Evolutionary conservation across 768 basidiomycete genomes (phyloP).

Genomic region (Lentinula sp.): DNA sequence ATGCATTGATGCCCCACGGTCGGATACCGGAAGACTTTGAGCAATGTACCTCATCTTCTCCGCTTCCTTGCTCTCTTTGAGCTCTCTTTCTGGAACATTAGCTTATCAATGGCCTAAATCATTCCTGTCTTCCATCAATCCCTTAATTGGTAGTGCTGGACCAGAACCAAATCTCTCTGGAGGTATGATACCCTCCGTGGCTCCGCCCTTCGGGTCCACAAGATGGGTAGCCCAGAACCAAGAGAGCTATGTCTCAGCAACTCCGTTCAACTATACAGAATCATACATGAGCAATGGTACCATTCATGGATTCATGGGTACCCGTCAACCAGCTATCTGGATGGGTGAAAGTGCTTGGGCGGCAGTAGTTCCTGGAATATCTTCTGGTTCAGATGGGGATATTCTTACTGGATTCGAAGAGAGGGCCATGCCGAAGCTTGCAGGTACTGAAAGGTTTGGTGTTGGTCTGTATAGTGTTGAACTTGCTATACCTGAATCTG

Average conservation of each 20-base stretch:
- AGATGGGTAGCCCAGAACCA: slow-evolving; percentile 82
- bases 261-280: slow-evolving; percentile 62
- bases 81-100: not conserved
- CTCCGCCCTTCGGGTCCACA: slow-evolving; percentile 82
- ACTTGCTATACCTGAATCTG: slow-evolving; percentile 36
- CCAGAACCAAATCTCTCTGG: slow-evolving; percentile 24
- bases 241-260: slow-evolving; percentile 67
- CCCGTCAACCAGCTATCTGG: slow-evolving; percentile 85
- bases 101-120: slow-evolving; percentile 3
- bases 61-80: not conserved
- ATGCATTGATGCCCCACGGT: not conserved
- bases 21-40: not conserved
- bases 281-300: slow-evolving; percentile 9
- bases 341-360: slow-evolving; percentile 77
- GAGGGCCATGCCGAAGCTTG: slow-evolving; percentile 48
- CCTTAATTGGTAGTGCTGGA: slow-evolving; percentile 1
- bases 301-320: slow-evolving; percentile 75
- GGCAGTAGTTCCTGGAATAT: slow-evolving; percentile 52
- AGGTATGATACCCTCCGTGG: slow-evolving; percentile 68
- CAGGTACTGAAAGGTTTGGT: slow-evolving; percentile 47
- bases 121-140: not conserved
- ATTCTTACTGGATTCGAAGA: slow-evolving; percentile 52
- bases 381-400: slow-evolving; percentile 20
- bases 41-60: not conserved
- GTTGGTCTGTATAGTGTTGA: slow-evolving; percentile 53